These are phyloP conservation scores for Vaccinium corymbosum DNA, from an alignment of 148 eudicot genomes.

Conservation along the genomic window DNA sequence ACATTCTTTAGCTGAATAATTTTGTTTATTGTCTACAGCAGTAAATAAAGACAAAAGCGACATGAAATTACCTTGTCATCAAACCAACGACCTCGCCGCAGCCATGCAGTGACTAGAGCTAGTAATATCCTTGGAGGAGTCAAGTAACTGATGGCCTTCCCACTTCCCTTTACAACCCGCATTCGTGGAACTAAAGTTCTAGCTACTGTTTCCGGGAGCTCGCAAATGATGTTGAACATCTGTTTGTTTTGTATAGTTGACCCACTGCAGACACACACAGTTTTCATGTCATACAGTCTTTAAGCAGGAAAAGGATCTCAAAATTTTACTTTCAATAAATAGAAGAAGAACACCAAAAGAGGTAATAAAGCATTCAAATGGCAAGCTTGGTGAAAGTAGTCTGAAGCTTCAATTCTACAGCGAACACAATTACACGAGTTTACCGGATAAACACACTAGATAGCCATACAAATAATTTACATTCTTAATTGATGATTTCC, in stretches of 20 bases:
- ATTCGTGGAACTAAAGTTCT: conserved; percentile 93
- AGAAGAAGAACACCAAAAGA: background rate
- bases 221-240: conserved; percentile 96
- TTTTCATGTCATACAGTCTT: conserved; percentile 3
- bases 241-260: conserved; percentile 87
- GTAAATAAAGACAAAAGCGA: background rate
- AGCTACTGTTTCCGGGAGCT: conserved; percentile 98
- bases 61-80: conserved; percentile 70
- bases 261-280: conserved; percentile 56
- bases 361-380: background rate
- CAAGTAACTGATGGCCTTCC: conserved; percentile 91
- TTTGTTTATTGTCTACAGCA: background rate
- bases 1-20: background rate
- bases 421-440: background rate
- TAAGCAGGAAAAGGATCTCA: background rate
- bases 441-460: background rate
- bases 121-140: conserved; percentile 98
- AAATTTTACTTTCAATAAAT: background rate
- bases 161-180: conserved; percentile 93
- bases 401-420: background rate
- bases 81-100: conserved; percentile 93
- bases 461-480: background rate
- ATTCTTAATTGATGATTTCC: background rate
- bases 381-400: background rate
- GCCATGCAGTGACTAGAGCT: conserved; percentile 95